Conservation (phyloP, 768 basidiomycete species). For the Tricholoma bakamatsutake region DNA sequence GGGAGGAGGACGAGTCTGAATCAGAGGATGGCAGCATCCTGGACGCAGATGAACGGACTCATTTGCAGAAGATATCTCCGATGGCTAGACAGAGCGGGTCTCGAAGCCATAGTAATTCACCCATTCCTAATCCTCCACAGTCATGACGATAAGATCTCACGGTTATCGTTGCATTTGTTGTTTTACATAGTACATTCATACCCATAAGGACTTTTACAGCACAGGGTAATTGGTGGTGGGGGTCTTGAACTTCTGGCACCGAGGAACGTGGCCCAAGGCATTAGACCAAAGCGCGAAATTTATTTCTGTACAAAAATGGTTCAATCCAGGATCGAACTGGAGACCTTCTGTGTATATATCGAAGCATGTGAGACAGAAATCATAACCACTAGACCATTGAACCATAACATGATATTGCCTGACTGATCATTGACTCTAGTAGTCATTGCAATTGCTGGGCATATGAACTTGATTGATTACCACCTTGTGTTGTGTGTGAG, state of each 20-base stretch:
- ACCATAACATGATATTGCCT: constrained; percentile 2
- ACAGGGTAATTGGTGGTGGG: constrained; percentile 7
- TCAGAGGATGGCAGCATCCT: constrained; percentile 32
- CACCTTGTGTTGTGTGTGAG: too few species aligned
- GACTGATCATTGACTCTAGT: too few species aligned
- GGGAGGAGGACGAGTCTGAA: constrained; percentile 63
- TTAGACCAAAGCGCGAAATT: too few species aligned
- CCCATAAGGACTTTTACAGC: constrained; percentile 6
- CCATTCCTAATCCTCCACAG: constrained; percentile 23
- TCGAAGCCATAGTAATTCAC: constrained; percentile 53
- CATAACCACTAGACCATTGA: constrained; percentile 27
- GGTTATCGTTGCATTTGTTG: neutral
- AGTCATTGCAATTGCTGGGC: too few species aligned
- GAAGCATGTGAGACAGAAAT: constrained; percentile 38
- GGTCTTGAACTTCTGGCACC: neutral
- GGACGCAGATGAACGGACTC: constrained; percentile 43
- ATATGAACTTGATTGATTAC: too few species aligned
- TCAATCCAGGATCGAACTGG: constrained; percentile 40
- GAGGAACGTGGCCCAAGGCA: too few species aligned
- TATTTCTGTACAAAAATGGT: constrained; percentile 20
- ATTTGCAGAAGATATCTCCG: constrained; percentile 23
- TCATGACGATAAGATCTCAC: constrained; percentile 13
- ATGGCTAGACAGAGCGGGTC: constrained; percentile 30
- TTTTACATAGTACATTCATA: constrained; percentile 9
- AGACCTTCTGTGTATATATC: constrained; percentile 35